Conservation (phyloP, 148 eudicot genomes). For the Camellia japonica region DNA sequence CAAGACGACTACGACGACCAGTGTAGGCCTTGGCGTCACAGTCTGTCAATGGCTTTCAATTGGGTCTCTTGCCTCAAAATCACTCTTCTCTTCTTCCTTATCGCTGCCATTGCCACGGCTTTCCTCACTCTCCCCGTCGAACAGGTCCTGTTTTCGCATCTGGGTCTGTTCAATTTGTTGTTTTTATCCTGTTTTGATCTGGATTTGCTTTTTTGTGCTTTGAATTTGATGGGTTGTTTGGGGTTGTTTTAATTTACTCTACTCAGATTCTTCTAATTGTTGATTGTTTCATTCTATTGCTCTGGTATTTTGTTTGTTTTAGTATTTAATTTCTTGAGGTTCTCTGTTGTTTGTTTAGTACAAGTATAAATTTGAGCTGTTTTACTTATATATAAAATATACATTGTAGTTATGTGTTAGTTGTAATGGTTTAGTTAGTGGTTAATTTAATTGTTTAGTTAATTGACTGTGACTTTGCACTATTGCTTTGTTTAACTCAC, state of each 20-base stretch:
- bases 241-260: no score
- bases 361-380: no score
- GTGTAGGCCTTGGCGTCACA: conserved; percentile 53
- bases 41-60: conserved; percentile 51
- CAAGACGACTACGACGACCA: conserved; percentile 23
- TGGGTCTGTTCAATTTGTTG: not conserved
- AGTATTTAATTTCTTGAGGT: not conserved
- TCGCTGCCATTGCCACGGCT: conserved; percentile 59
- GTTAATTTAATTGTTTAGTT: not conserved
- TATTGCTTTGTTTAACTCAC: not conserved
- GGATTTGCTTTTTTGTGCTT: not conserved
- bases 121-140: conserved; percentile 78
- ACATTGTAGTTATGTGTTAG: no score
- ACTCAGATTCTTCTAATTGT: not conserved
- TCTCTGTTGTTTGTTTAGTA: not conserved
- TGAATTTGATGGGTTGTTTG: no score
- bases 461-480: not conserved
- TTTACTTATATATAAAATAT: no score
- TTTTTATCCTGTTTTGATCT: not conserved
- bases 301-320: not conserved
- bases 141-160: conserved; percentile 44
- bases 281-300: not conserved
- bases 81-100: conserved; percentile 49
- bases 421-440: no score
- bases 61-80: conserved; percentile 44